Evolutionary conservation across 257 asterid genomes (phyloP).

Genomic region (Fraxinus excelsior): DNA sequence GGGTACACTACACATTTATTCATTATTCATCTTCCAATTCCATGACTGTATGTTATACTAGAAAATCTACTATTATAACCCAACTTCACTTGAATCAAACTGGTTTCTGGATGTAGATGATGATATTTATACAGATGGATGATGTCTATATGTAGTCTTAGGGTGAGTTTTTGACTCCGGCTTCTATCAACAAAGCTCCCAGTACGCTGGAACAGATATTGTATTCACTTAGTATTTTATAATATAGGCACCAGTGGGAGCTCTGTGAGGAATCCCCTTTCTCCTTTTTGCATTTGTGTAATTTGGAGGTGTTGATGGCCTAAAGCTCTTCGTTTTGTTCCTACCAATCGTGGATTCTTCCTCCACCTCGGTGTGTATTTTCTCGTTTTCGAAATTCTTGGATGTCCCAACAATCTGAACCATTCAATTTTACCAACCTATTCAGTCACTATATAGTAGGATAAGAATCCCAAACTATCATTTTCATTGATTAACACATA

Average conservation of each 20-base stretch:
- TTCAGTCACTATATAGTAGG: background rate
- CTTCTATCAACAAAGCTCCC: constrained; percentile 45
- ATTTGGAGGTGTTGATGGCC: constrained; percentile 48
- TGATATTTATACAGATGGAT: background rate
- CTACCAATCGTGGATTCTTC: constrained; percentile 26
- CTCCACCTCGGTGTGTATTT: constrained; percentile 20
- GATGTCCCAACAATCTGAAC: constrained; percentile 56
- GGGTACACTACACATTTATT: background rate
- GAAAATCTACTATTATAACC: background rate
- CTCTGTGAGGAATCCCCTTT: constrained; percentile 53
- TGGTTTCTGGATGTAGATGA: background rate
- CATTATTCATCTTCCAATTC: background rate
- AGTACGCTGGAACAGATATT: constrained; percentile 22
- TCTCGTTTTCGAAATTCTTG: constrained; percentile 33
- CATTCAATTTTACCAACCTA: background rate
- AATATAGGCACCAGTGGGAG: constrained; percentile 47
- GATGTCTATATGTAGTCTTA: background rate
- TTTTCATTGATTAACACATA: background rate
- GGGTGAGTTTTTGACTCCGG: constrained; percentile 28
- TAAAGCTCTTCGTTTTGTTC: constrained; percentile 41
- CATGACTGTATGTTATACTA: background rate
- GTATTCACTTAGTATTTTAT: constrained; percentile 26
- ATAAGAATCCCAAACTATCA: background rate
- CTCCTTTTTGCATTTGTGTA: constrained; percentile 37
- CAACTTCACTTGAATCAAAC: background rate